phyloP scores from a whole-genome alignment of 352 stramenopile species.

The Globisporangium sylvaticum region DNA sequence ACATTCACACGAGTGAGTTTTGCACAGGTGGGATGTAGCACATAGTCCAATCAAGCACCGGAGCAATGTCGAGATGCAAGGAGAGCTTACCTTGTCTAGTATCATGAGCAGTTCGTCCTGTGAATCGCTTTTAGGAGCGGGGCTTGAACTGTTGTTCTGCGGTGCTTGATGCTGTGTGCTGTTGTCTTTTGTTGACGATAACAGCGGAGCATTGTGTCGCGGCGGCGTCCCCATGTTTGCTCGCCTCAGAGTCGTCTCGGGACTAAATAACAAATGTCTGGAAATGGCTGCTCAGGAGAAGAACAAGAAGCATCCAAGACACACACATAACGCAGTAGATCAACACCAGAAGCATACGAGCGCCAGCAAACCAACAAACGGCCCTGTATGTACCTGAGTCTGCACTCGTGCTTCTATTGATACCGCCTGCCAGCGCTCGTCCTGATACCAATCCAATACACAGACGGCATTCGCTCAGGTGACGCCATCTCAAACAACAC shows the following conservation, averaged over 20 bases:
- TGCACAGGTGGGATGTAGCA: too few species aligned
- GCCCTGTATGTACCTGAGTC: not conserved
- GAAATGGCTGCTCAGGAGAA: slow-evolving; percentile 22
- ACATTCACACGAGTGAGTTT: not conserved
- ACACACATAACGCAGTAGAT: not conserved
- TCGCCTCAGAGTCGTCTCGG: slow-evolving; percentile 16
- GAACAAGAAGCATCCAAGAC: not conserved
- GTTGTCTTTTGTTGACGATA: not conserved
- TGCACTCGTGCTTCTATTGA: slow-evolving; percentile 20
- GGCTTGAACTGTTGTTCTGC: not conserved
- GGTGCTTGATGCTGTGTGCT: not conserved
- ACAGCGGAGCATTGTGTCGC: not conserved
- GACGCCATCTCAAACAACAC: not conserved
- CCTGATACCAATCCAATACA: not conserved
- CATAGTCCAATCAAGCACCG: too few species aligned
- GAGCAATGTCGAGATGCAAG: not conserved
- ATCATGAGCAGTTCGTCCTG: slow-evolving; percentile 61
- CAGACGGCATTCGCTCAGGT: not conserved
- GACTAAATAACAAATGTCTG: slow-evolving; percentile 51
- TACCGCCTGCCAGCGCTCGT: not conserved
- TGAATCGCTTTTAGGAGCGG: slow-evolving; percentile 25
- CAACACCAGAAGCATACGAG: not conserved
- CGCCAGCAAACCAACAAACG: not conserved
- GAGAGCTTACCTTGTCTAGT: slow-evolving; percentile 35
- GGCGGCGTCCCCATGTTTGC: slow-evolving; percentile 10